These are phyloP conservation scores for Helotiales sp. DNA, from an alignment of 2,329 filamentous ascomycete genomes.

Conservation along the genomic window DNA sequence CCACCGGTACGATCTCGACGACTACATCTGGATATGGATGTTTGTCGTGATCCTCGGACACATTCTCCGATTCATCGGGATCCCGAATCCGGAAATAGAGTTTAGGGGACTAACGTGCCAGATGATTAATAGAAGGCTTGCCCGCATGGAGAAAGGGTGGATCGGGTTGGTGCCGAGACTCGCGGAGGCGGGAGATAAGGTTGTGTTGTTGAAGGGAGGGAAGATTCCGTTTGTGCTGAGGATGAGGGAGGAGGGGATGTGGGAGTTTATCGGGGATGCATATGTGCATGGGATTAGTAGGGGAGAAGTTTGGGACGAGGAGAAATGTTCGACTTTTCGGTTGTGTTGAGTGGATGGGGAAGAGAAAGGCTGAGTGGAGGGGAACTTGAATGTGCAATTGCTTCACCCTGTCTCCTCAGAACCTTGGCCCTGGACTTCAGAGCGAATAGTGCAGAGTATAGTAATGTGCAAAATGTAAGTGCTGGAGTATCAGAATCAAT, in stretches of 20 bases:
- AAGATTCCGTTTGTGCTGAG: conserved; percentile 17
- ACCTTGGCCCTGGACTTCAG: too few relatives aligned
- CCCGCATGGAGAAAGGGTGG: conserved; percentile 17
- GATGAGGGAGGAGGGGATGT: neutral
- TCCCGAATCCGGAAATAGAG: conserved; percentile 13
- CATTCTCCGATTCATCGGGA: conserved; percentile 9
- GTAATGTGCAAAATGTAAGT: too few relatives aligned
- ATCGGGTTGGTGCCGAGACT: conserved; percentile 14
- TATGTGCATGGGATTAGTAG: conserved; percentile 19
- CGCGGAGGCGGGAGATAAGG: conserved; percentile 15
- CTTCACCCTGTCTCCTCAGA: too few relatives aligned
- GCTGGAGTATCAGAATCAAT: too few relatives aligned
- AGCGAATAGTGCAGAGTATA: too few relatives aligned
- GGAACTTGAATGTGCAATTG: too few relatives aligned
- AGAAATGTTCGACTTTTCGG: neutral
- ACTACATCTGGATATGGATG: conserved; percentile 3
- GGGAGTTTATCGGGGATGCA: conserved; percentile 15
- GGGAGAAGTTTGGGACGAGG: conserved; percentile 15
- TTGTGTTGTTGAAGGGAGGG: conserved; percentile 14
- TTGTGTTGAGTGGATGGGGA: neutral
- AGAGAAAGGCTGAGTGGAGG: too few relatives aligned
- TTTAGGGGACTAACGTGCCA: neutral
- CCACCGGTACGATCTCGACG: neutral
- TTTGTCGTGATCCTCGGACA: conserved; percentile 11
- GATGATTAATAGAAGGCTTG: conserved; percentile 9